Evolutionary conservation across 2,329 filamentous ascomycete genomes (phyloP).

Genomic region (Neodidymelliopsis sp.): DNA sequence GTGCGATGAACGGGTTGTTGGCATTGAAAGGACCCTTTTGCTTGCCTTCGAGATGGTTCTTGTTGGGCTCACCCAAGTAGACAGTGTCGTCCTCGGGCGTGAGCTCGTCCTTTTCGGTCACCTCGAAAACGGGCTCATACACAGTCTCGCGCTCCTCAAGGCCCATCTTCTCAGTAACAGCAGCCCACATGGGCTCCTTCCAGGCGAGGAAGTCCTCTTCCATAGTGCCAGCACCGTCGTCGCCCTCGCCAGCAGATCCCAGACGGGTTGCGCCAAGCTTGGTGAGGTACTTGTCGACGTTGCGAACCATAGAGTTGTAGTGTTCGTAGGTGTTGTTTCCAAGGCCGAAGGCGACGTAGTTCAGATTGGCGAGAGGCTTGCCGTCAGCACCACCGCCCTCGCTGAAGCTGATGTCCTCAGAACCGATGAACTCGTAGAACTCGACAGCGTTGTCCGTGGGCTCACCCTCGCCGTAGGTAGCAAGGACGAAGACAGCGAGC

Average conservation of each 20-base stretch:
- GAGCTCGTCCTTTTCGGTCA: slow-evolving; percentile 78
- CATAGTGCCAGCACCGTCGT: slow-evolving; percentile 98
- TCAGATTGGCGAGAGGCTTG: slow-evolving; percentile 79
- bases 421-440: slow-evolving; percentile 94
- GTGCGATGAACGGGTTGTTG: slow-evolving; percentile 96
- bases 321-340: slow-evolving; percentile 99
- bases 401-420: slow-evolving; percentile 82
- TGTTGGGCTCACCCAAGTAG: slow-evolving; percentile 95
- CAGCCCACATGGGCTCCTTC: slow-evolving; percentile 99
- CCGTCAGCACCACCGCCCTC: slow-evolving; percentile 69
- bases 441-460: slow-evolving; percentile 98
- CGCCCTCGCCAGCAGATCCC: slow-evolving; percentile 89
- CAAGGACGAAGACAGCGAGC: slow-evolving; percentile 91
- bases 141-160: slow-evolving; percentile 95
- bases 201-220: slow-evolving; percentile 98
- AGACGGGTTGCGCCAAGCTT: slow-evolving; percentile 86
- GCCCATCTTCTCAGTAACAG: slow-evolving; percentile 80
- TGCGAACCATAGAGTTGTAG: slow-evolving; percentile 98
- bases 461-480: slow-evolving; percentile 97
- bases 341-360: slow-evolving; percentile 93
- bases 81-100: slow-evolving; percentile 79
- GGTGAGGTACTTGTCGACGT: slow-evolving; percentile 80
- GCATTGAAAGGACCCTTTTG: slow-evolving; percentile 92
- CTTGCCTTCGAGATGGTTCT: slow-evolving; percentile 86
- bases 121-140: slow-evolving; percentile 90